These are phyloP conservation scores for Raffaelea albimanens DNA, from an alignment of 2,329 filamentous ascomycete genomes.

Conservation along the genomic window DNA sequence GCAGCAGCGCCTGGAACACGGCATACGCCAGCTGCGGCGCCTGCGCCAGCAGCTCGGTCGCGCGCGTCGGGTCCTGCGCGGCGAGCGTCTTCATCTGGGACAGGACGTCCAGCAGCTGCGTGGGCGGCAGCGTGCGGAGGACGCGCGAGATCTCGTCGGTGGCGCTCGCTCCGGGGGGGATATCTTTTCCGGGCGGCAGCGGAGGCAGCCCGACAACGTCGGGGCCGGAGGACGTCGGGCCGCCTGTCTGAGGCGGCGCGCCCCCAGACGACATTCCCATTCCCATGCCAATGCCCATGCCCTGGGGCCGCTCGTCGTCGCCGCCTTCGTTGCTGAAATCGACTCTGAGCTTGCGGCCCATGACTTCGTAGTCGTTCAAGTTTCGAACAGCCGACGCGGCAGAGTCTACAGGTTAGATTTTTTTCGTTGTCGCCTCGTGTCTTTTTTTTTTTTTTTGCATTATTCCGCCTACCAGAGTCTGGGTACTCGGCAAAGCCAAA, in stretches of 20 bases:
- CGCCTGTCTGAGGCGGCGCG: background rate
- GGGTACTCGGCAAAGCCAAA: conserved; percentile 96
- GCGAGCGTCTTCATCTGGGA: conserved; percentile 89
- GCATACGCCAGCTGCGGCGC: conserved; percentile 91
- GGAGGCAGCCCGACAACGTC: conserved; percentile 47
- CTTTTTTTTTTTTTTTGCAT: too few relatives aligned
- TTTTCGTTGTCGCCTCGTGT: too few relatives aligned
- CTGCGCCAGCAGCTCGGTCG: conserved; percentile 76
- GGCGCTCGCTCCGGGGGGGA: conserved; percentile 73
- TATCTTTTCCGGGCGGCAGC: conserved; percentile 74
- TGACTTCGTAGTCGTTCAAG: conserved; percentile 88
- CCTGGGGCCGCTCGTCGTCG: conserved; percentile 38
- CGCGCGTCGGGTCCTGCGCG: conserved; percentile 70
- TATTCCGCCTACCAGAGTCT: conserved; percentile 57
- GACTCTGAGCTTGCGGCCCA: conserved; percentile 87
- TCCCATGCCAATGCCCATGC: too few relatives aligned
- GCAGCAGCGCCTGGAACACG: conserved; percentile 84
- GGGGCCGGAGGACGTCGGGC: too few relatives aligned
- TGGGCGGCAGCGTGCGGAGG: conserved; percentile 73
- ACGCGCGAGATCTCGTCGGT: conserved; percentile 90
- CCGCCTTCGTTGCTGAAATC: conserved; percentile 93
- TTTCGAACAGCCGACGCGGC: conserved; percentile 93
- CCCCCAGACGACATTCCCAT: conserved; percentile 45
- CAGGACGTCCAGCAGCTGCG: conserved; percentile 87
- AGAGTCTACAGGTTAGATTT: conserved; percentile 39